Conservation (phyloP, 164 flowering plant species). For the Dillenia suffruticosa region DNA sequence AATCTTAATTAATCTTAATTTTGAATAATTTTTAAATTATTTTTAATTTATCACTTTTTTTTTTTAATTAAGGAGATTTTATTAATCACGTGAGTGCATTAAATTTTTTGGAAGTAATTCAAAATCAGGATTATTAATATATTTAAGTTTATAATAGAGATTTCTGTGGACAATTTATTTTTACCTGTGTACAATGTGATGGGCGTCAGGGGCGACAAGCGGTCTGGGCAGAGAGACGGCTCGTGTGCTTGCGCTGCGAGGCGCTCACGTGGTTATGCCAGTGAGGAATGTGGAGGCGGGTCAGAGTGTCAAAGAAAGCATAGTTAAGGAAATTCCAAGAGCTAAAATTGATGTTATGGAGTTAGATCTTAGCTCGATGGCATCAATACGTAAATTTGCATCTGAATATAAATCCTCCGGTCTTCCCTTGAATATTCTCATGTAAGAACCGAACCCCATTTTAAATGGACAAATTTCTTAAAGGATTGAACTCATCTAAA, state of each 20-base stretch:
- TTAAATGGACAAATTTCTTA: no score
- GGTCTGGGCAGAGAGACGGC: conserved; percentile 52
- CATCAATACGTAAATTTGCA: conserved; percentile 44
- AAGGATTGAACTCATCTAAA: no score
- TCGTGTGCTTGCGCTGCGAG: conserved; percentile 45
- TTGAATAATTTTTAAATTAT: no score
- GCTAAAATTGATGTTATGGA: conserved; percentile 41
- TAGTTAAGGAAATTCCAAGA: conserved; percentile 28
- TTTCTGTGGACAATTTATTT: no score
- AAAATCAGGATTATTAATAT: no score
- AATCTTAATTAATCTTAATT: no score
- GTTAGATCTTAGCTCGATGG: conserved; percentile 46
- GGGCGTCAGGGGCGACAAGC: conserved; percentile 38
- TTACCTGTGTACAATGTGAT: not conserved
- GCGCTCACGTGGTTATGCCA: conserved; percentile 46
- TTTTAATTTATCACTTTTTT: no score
- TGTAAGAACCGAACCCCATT: conserved; percentile 21
- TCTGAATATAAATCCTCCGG: conserved; percentile 30
- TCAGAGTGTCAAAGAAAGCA: conserved; percentile 25
- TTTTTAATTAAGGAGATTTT: no score
- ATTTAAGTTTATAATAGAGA: no score
- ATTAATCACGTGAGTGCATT: no score
- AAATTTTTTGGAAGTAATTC: no score
- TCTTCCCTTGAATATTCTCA: conserved; percentile 41
- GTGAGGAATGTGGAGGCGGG: conserved; percentile 40